These are phyloP conservation scores for Botrytis galanthina DNA, from an alignment of 2,329 filamentous ascomycete species.

Conservation along the genomic window DNA sequence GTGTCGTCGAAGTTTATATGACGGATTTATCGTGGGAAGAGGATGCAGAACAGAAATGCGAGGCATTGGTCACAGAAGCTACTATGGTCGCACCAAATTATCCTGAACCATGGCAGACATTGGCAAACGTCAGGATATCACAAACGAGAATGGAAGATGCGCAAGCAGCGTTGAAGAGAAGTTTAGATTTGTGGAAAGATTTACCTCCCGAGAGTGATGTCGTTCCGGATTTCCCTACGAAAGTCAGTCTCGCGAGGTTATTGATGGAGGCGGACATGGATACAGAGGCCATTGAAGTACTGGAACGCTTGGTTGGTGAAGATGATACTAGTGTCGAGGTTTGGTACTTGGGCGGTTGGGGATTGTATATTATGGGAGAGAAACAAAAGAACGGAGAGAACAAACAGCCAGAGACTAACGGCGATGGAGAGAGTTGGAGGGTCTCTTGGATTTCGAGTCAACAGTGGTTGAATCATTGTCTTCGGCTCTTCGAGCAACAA, in stretches of 20 bases:
- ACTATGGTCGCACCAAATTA: conserved; percentile 77
- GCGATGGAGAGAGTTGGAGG: conserved; percentile 44
- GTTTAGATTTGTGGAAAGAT: conserved; percentile 80
- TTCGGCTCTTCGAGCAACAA: conserved; percentile 73
- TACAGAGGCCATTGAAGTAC: conserved; percentile 76
- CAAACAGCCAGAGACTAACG: conserved; percentile 37
- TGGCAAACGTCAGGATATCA: conserved; percentile 90
- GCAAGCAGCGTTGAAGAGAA: conserved; percentile 70
- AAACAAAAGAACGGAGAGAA: conserved; percentile 52
- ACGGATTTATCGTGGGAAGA: conserved; percentile 92
- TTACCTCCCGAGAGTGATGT: conserved; percentile 67
- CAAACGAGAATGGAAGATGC: conserved; percentile 80
- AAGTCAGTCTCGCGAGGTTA: conserved; percentile 79
- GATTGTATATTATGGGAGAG: conserved; percentile 74
- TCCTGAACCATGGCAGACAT: conserved; percentile 89
- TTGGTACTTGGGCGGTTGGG: conserved; percentile 97
- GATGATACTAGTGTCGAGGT: conserved; percentile 94
- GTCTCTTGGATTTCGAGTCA: conserved; percentile 70
- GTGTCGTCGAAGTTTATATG: conserved; percentile 97
- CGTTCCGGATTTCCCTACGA: conserved; percentile 81
- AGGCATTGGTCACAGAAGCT: conserved; percentile 85
- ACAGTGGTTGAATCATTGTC: conserved; percentile 77
- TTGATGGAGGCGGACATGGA: conserved; percentile 90
- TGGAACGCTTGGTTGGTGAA: conserved; percentile 80
- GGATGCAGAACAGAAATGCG: conserved; percentile 85